Evolutionary conservation across 768 basidiomycete genomes (phyloP), one percentile per base, ranked within the genome.

Genomic region (Boletellus sp.): DNA sequence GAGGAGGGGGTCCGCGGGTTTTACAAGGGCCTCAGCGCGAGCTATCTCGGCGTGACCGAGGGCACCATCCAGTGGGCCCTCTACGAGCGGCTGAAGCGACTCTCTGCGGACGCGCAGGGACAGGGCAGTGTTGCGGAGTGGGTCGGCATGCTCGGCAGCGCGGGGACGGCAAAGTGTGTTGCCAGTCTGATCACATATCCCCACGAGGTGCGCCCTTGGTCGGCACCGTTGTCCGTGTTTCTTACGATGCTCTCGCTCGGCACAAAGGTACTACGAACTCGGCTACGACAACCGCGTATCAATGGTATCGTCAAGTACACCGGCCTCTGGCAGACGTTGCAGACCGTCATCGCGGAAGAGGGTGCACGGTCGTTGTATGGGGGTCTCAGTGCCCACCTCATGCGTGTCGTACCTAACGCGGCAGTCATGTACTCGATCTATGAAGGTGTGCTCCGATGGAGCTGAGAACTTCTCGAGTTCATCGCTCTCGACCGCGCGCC

Each of bases 371-470:
- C 88, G 4, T 66, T 98, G 17, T 98, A 99, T 60, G 87, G 91
- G 11, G 96, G 96, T 10, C 79, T 99, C 48, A 87, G 85, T 47
- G 94, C 96, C 0, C 96, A 98, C 66, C 76, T 99, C 50, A 87
- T 99, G 81, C 85, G 96, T 43, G 94, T 97, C 50, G 90, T 99
- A 4, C 95, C 95, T 7, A 99, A 99, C 59, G 95, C 95, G 0
- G 89, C 87, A 1, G 90, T 94, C 56, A 97, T 98, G 95, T 99
- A 87, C 72, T 84, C 84, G 53, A 93, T 96, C 63, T 97, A 97
- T 62, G 94, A 98, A 67, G 83, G 86, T 22, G 74, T 85, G 26
- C 72, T 94, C 26, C 75, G 83, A 35, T 90, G 83, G 83, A 73
- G 61, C 19, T 55, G 44, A 53, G 16, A 17, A 43, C 20, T 24